Evolutionary conservation across 495 filamentous ascomycete species (phyloP).

Genomic region (Trichoderma orchidacearum): DNA sequence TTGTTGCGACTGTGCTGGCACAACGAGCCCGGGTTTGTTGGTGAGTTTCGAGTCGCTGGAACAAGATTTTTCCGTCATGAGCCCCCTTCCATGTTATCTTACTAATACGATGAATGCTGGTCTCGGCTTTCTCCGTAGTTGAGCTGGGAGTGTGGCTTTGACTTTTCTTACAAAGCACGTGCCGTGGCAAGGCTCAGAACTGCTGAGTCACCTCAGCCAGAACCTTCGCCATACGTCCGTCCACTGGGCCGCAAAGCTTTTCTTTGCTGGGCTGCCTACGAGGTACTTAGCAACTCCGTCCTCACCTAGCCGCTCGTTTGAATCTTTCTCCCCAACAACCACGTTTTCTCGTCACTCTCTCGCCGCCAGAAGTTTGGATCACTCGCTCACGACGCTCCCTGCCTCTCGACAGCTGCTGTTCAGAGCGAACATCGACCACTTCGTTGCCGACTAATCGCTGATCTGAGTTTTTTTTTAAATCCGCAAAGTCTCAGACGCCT

Average conservation of each 20-base stretch:
- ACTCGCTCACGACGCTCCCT: background rate
- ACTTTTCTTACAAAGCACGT: too few species aligned
- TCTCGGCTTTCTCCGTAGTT: too few species aligned
- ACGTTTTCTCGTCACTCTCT: background rate
- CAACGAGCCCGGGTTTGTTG: too few species aligned
- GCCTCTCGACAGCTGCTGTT: background rate
- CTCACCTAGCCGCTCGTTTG: background rate
- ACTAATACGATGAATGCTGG: too few species aligned
- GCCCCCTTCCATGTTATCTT: background rate
- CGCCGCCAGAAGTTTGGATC: background rate
- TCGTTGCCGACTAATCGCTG: background rate
- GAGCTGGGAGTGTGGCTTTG: too few species aligned
- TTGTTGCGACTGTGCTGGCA: too few species aligned
- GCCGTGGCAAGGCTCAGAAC: too few species aligned
- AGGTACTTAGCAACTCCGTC: background rate
- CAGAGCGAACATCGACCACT: background rate
- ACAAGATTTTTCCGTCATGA: background rate
- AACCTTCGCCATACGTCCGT: background rate
- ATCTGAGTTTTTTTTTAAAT: background rate
- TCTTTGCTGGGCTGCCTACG: background rate
- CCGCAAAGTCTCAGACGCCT: conserved; percentile 14
- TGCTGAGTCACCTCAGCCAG: background rate
- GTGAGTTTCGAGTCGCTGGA: background rate
- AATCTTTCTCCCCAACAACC: background rate
- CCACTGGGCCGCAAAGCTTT: background rate